Evolutionary conservation across 495 filamentous ascomycete genomes (phyloP), one percentile per base, ranked within the genome.

Genomic region (Penicillium robsamsonii): DNA sequence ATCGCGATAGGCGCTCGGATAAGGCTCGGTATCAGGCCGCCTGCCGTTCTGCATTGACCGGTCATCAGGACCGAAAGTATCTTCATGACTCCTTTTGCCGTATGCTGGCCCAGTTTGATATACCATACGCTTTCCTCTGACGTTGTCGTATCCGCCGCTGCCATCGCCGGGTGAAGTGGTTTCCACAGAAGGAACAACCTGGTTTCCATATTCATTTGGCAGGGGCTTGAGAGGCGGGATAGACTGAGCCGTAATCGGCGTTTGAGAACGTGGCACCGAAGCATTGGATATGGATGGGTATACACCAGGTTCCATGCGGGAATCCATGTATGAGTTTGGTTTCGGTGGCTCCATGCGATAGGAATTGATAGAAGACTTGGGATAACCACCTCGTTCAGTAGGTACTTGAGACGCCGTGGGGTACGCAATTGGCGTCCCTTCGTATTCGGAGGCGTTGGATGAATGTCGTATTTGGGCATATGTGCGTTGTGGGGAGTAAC

Each of bases 1-100:
- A 40, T 73, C 63, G 15, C 68, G 72, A 35, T 65, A 60, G 0
- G 50, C 50, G 46, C 41, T 58, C 4, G 67, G 53, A 48, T 72
- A 67, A 17, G 66, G 46, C 15, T 75, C 70, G n/a, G 60, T 63
- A 47, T 73, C 70, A 9, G 79, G 78, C 22, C 81, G 78, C 72
- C 77, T 78, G 46, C 80, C 80, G 60, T 83, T 79, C 45, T 75
- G 69, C 44, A 82, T 70, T 5, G 78, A 64, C 15, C 72, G 68
- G 0, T 79, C 72, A 47, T 75, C 69, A 37, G 63, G 57, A 3
- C 74, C 75, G 41, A 79, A 79, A 2, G 73, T 66, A 37, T 79
- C 74, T 45, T 74, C 73, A 49, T 79, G 70, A 0, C 68, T 63
- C 17, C 75, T 70, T 44, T 79, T 79, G 38, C 64, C 45, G 27